Evolutionary conservation across 805 yeast species (phyloP).

Genomic region (Saturnispora serradocipensis): DNA sequence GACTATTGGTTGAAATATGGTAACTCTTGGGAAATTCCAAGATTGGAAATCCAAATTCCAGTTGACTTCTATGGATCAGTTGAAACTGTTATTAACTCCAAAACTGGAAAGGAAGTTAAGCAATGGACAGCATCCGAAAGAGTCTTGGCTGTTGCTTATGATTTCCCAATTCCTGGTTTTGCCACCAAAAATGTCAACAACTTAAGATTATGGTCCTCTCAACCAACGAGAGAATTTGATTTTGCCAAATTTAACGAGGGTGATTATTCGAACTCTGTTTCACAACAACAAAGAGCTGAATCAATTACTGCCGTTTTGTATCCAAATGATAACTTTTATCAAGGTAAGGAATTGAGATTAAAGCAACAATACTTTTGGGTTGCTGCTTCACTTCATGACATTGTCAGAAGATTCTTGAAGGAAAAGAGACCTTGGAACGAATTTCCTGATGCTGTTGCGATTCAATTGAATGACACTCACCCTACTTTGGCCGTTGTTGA

Average conservation of each 20-base stretch:
- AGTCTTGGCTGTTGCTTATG: constrained; percentile 82
- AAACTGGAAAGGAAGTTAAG: constrained; percentile 49
- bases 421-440: constrained; percentile 66
- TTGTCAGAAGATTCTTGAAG: constrained; percentile 82
- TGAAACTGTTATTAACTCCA: constrained; percentile 41
- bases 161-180: constrained; percentile 89
- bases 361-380: constrained; percentile 98
- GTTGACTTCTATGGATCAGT: constrained; percentile 84
- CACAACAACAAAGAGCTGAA: constrained; percentile 81
- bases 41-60: constrained; percentile 81
- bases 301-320: constrained; percentile 86
- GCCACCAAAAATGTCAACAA: constrained; percentile 77
- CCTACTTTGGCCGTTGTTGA: constrained; percentile 90
- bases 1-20: constrained; percentile 87
- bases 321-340: constrained; percentile 88
- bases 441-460: constrained; percentile 79
- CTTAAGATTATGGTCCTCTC: constrained; percentile 82
- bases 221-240: constrained; percentile 86
- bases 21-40: constrained; percentile 90
- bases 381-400: constrained; percentile 85
- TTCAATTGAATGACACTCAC: constrained; percentile 91
- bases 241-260: constrained; percentile 86
- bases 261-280: constrained; percentile 78
- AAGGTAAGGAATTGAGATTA: constrained; percentile 84
- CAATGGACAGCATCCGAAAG: constrained; percentile 85